Evolutionary conservation across 2,329 filamentous ascomycete genomes (phyloP), one percentile per base, ranked within the genome.

Genomic region (Lasiodiplodia gonubiensis): DNA sequence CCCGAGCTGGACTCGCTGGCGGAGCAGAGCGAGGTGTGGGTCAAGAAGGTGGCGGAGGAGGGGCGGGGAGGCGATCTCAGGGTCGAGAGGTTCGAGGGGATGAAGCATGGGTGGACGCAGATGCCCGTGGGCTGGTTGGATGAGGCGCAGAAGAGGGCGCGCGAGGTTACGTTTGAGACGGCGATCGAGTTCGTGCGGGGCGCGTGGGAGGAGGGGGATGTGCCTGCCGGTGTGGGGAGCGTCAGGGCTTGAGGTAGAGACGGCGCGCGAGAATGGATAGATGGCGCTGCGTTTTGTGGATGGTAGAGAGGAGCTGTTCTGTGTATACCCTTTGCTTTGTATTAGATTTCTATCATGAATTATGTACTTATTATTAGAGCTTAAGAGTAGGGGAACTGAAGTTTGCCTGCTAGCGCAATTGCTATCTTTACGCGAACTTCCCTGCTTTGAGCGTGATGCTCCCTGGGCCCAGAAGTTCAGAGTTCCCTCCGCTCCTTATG

Each of bases 21-120:
- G 1, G 78, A 80, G 27, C 80, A 81, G 67, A 80, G 76, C 70
- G 79, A 82, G 66, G 74, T 76, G 33, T 82, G 80, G 80, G 76
- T 79, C n/a, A 73, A 78, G 69, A 78, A 77, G 67, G 77, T 81
- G 72, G 75, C 74, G 12, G 54, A 49, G 48, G 68, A 70, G 10
- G 68, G 67, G 2, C 74, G 75, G 2, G 78, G 76, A 74, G 73
- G 74, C 53, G 72, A 67, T 35, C n/a, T 68, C 68, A 71, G 23
- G 60, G 74, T 68, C 57, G 70, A 55, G 68, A 70, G 70, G 74
- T 78, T 68, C 72, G 73, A 37, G 73, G 80, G 51, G 18, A 69
- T 75, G 69, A 74, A 70, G 68, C 74, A 76, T 53, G 74, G 74
- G 64, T 82, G 66, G 80, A 81, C 80, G 53, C 79, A 80, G 70